Conservation (phyloP, 495 filamentous ascomycete species). For the Penicillium flavigenum region DNA sequence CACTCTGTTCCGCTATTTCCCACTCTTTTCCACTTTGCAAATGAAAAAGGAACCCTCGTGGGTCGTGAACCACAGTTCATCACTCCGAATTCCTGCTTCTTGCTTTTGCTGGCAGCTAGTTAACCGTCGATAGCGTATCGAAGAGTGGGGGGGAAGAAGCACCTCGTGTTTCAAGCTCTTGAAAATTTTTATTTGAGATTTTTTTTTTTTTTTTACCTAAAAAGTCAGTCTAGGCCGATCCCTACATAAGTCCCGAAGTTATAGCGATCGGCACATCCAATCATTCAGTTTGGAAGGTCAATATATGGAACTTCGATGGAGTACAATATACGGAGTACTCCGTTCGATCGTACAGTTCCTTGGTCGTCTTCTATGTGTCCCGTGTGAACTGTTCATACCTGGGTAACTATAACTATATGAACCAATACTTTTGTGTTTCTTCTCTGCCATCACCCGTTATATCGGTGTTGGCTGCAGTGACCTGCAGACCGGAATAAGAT, state of each 20-base stretch:
- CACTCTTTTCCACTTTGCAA: not conserved
- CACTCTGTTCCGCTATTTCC: not conserved
- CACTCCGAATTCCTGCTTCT: constrained; percentile 15
- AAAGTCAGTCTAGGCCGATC: constrained; percentile 8
- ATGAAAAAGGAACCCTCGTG: constrained; percentile 19
- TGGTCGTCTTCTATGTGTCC: not conserved
- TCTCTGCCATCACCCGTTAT: constrained; percentile 19
- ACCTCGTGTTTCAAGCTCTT: constrained; percentile 14
- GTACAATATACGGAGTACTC: not conserved
- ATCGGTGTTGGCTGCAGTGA: constrained; percentile 12
- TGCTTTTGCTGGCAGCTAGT: constrained; percentile 1
- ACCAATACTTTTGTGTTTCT: not conserved
- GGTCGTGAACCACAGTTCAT: constrained; percentile 15
- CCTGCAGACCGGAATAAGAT: constrained; percentile 19
- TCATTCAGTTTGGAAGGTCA: constrained; percentile 18
- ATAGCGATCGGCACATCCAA: constrained; percentile 20
- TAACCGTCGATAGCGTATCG: constrained; percentile 10
- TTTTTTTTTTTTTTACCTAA: not conserved
- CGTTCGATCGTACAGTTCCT: not conserved
- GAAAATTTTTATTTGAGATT: not conserved
- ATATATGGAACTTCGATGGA: not conserved
- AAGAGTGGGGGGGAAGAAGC: constrained; percentile 3
- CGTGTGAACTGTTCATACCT: not conserved
- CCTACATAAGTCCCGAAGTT: not conserved
- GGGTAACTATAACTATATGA: not conserved